These are phyloP conservation scores for Vanrija sp. DNA, from an alignment of 1,284 basidiomycete species.

Conservation along the genomic window DNA sequence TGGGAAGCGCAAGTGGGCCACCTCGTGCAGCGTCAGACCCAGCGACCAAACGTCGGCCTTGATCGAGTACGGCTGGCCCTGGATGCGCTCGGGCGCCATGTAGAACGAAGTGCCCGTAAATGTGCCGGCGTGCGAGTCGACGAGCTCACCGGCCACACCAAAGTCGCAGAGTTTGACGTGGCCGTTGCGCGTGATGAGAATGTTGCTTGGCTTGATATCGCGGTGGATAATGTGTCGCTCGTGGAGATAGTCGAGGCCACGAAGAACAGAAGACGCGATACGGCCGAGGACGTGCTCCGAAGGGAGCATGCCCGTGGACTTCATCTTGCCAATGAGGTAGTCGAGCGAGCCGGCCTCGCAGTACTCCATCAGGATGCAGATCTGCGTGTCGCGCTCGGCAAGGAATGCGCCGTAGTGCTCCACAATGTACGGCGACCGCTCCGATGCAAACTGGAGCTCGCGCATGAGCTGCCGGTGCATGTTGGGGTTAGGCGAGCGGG, in stretches of 20 bases:
- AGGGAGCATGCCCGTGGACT: conserved; percentile 70
- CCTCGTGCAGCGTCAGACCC: conserved; percentile 90
- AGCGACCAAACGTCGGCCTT: conserved; percentile 98
- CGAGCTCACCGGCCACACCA: conserved; percentile 91
- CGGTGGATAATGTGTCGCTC: conserved; percentile 88
- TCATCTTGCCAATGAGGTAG: conserved; percentile 78
- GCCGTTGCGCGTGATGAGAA: conserved; percentile 80
- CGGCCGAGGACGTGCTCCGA: conserved; percentile 89
- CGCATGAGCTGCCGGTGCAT: conserved; percentile 80
- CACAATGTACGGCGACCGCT: conserved; percentile 83
- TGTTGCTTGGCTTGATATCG: conserved; percentile 96
- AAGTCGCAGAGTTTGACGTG: conserved; percentile 92
- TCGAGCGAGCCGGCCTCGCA: conserved; percentile 82
- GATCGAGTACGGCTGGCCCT: conserved; percentile 89
- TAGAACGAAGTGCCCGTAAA: conserved; percentile 97
- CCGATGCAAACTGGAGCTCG: conserved; percentile 83
- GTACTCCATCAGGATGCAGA: conserved; percentile 95
- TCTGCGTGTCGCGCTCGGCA: conserved; percentile 82
- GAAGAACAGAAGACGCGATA: conserved; percentile 84
- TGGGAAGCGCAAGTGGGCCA: conserved; percentile 87
- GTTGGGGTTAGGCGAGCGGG: conserved; percentile 86
- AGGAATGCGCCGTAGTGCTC: conserved; percentile 93
- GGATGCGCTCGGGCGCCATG: conserved; percentile 97
- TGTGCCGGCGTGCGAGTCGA: conserved; percentile 85
- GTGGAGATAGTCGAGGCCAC: conserved; percentile 90